Evolutionary conservation across 2,329 filamentous ascomycete genomes (phyloP), one percentile per base, ranked within the genome.

Genomic region (Didymella arachidicola): DNA sequence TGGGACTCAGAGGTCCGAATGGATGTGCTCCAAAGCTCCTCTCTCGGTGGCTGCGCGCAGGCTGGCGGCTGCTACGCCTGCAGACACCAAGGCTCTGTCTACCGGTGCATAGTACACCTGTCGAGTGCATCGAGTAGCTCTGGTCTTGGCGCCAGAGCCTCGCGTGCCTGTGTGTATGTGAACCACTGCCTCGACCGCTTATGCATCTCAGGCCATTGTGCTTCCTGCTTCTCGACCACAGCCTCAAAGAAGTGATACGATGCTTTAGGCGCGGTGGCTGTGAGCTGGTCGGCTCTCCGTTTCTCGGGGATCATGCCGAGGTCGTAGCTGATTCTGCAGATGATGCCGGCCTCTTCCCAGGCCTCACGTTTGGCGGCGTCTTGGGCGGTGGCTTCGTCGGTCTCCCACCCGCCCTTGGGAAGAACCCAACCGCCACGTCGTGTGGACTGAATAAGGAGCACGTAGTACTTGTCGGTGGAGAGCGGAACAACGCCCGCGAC

Each of bases 351-450:
- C 81, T 98, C 95, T 81, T 98, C 95, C 95, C 95, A 98, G 61
- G 95, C 95, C 79, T 99, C 95, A 67, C 95, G 84, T 83, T 83
- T 89, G 48, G 87, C 87, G 55, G 95, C 95, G 57, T 95, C 91
- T 76, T 94, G 86, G 62, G 90, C 87, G 63, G 91, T 95, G 62
- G 89, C 86, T 80, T 99, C 95, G 78, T 99, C 95, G 32, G 88
- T 89, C 79, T 99, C 95, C 93, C 95, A 99, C 60, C 95, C 95
- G 74, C 95, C 95, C 78, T 99, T 99, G 60, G 95, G 95, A 59
- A 99, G 84, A 42, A 99, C 95, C 95, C 95, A 99, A 71, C 91
- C 92, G 77, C 92, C 92, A 71, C 93, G 89, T 65, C 92, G 87
- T 51, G 91, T 94, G 53, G 93, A 97, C 81, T 97, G 93, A 71